A percentile compares a stretch with the other conserved stretches of the same genome.
phyloP scores from a whole-genome alignment of 768 basidiomycete genomes.

The Gautieria morchelliformis region DNA sequence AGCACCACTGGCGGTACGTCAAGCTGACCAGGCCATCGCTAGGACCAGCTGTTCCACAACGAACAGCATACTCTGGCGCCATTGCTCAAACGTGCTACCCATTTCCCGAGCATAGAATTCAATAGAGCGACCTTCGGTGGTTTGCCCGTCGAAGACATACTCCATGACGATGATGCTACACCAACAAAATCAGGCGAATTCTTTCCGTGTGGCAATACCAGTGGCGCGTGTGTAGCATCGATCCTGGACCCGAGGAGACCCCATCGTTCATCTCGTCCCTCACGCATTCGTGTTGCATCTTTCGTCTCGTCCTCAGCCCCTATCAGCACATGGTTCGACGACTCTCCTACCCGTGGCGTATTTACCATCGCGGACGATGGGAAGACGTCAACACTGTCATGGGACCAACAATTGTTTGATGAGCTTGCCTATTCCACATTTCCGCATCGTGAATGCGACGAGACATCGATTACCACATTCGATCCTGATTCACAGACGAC shows the following conservation, averaged over 20 bases:
- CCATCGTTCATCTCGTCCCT: not conserved
- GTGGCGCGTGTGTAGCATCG: not conserved
- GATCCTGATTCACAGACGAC: not conserved
- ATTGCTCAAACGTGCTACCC: not conserved
- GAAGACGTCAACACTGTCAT: not conserved
- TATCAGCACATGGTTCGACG: conserved; percentile 1
- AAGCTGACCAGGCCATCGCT: too few relatives aligned
- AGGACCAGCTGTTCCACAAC: not conserved
- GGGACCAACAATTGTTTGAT: not conserved
- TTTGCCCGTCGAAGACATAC: not conserved
- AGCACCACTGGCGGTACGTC: too few relatives aligned
- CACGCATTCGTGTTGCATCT: not conserved
- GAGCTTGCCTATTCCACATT: not conserved
- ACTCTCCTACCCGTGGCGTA: not conserved
- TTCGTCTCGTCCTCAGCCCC: not conserved
- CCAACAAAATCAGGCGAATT: not conserved
- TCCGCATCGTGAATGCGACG: not conserved
- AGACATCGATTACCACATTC: not conserved
- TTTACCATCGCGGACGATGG: not conserved
- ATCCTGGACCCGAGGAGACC: not conserved
- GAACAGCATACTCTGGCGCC: not conserved
- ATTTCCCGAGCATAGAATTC: not conserved
- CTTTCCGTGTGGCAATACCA: not conserved
- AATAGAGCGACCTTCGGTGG: not conserved
- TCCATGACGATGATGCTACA: not conserved